Percentiles rank a stretch among this genome's conserved stretches.
Evolutionary conservation across 2,329 filamentous ascomycete genomes (phyloP).

Genomic region (Fusarium sp.): DNA sequence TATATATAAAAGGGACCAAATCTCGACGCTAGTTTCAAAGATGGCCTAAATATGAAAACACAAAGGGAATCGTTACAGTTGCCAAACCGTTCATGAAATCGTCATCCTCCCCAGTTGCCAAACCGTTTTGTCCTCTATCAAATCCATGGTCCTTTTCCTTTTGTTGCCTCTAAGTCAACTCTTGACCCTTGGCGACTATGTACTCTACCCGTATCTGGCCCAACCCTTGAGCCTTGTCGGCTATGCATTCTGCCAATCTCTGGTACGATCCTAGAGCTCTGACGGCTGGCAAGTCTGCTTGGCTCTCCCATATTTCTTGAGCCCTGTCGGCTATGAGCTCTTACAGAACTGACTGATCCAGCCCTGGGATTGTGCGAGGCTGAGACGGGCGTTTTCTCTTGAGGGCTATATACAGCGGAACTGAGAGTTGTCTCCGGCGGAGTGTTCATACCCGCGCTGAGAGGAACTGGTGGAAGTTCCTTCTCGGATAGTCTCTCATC

Average conservation of each 20-base stretch:
- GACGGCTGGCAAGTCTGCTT: slow-evolving; percentile 33
- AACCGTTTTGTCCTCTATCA: slow-evolving; percentile 9
- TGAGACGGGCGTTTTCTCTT: slow-evolving; percentile 26
- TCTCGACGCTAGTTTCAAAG: slow-evolving; percentile 12
- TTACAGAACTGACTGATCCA: slow-evolving; percentile 30
- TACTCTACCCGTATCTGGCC: background rate
- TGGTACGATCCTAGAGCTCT: slow-evolving; percentile 9
- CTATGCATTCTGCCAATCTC: slow-evolving; percentile 25
- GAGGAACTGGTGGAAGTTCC: slow-evolving; percentile 52
- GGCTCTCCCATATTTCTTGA: slow-evolving; percentile 16
- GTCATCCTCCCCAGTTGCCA: slow-evolving; percentile 6
- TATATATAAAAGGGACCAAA: slow-evolving; percentile 12
- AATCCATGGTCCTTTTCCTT: slow-evolving; percentile 36
- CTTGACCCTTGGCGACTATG: slow-evolving; percentile 22
- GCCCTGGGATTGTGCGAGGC: slow-evolving; percentile 33
- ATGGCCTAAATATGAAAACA: slow-evolving; percentile 7
- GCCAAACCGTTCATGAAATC: slow-evolving; percentile 26
- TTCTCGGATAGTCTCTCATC: slow-evolving; percentile 45
- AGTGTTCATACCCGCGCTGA: slow-evolving; percentile 30
- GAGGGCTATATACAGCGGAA: slow-evolving; percentile 63
- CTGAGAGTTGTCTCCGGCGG: slow-evolving; percentile 55
- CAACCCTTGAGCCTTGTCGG: slow-evolving; percentile 21
- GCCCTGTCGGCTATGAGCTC: slow-evolving; percentile 30
- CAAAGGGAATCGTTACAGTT: slow-evolving; percentile 30
- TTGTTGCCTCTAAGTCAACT: slow-evolving; percentile 12